Evolutionary conservation across 2,329 filamentous ascomycete genomes (phyloP), one percentile per base, ranked within the genome.

Genomic region (Aspergillus udagawae): DNA sequence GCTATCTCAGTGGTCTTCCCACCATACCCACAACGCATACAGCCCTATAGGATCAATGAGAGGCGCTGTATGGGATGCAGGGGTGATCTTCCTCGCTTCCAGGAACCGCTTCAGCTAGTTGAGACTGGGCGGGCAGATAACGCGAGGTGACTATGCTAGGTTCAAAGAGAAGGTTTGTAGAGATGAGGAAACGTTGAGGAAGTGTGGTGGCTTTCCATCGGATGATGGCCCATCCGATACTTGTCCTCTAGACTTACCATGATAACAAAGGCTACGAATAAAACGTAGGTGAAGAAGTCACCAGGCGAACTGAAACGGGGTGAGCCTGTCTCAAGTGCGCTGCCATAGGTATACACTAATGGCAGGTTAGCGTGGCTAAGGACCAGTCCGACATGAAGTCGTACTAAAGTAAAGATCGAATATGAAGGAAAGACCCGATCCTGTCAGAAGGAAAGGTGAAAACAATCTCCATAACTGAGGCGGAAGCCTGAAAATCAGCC

Each of bases 71-170:
- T 66, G 77, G 81, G 80, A 80, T 82, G 83, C 80, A 85, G 83
- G 86, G 87, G 86, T 84, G 80, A 84, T 91, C 87, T 91, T 82
- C 88, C 88, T 91, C 88, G 80, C 77, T 86, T 89, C 80, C 87
- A 91, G 88, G 88, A 91, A 91, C 87, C 88, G 87, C 75, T 82
- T 87, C 87, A 90, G 87, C 80, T 85, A 87, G 83, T 77, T 69
- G 62, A 65, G 71, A 82, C 87, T 89, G 87, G 85, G 83, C 88
- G 88, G 87, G 88, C 88, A 91, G 88, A 89, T 89, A 86, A 77
- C 82, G 78, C 79, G 84, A 87, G 85, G 85, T 84, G 73, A 60
- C 54, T 58, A 62, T 42, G 41, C 51, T 27, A 53, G 55, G 52
- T 44, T 52, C 58, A 62, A 60, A 53, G 53, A 60, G 51, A 57